These are phyloP conservation scores for Capillidium rhysosporum DNA, from an alignment of 371 early-diverging fungal genomes.

Conservation along the genomic window DNA sequence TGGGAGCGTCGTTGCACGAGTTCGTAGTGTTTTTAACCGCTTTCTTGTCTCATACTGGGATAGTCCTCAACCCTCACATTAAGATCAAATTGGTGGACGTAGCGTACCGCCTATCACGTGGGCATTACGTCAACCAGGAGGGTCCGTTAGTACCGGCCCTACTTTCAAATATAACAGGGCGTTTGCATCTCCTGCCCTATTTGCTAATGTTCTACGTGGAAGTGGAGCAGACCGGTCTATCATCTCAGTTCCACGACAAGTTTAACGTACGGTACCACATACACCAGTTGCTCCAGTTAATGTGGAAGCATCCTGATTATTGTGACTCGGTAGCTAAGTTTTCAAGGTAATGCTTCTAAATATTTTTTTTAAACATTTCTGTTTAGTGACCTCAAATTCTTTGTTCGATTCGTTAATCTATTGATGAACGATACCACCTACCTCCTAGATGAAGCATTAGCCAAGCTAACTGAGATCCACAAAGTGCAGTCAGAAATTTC, in stretches of 20 bases:
- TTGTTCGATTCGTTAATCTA: conserved; percentile 80
- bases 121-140: conserved; percentile 16
- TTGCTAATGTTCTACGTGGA: conserved; percentile 81
- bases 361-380: no score
- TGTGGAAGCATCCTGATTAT: conserved; percentile 58
- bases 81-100: conserved; percentile 86
- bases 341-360: conserved; percentile 11
- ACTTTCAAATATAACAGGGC: conserved; percentile 46
- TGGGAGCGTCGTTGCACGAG: conserved; percentile 34
- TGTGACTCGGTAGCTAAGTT: conserved; percentile 28
- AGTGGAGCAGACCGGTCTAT: conserved; percentile 84
- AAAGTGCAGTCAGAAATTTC: conserved; percentile 59
- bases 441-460: conserved; percentile 78
- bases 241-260: conserved; percentile 92
- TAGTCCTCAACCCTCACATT: conserved; percentile 84
- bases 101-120: conserved; percentile 45
- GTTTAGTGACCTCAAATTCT: conserved; percentile 31
- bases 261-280: conserved; percentile 94
- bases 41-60: conserved; percentile 48
- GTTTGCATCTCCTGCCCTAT: conserved; percentile 50
- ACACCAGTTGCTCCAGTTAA: conserved; percentile 69
- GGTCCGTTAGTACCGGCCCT: conserved; percentile 44
- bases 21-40: conserved; percentile 59
- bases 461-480: conserved; percentile 68
- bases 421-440: conserved; percentile 94